Base-by-base conservation (phyloP, 805 yeast species). In the Ogataea methylovora region DNA sequence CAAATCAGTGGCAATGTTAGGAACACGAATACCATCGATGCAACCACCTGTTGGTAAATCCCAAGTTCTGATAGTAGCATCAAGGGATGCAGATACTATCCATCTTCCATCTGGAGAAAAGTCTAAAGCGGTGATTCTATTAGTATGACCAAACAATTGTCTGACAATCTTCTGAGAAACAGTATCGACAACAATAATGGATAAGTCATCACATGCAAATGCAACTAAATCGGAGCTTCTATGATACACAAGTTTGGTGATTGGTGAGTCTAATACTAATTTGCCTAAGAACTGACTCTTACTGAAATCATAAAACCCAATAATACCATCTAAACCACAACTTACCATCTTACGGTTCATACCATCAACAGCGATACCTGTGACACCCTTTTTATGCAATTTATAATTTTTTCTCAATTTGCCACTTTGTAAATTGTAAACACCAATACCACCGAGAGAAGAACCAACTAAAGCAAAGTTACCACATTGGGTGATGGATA, bases 11-110 rank as follows among this genome's bases (percentile, higher is more conserved):
- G 82, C 94, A n/a, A 87, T 88, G 45, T 69, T 75, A 2, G 81
- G 76, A 18, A 92, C 69, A 34, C 65, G 62, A 13, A 90, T 78
- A 42, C 96, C 97, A 61, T 92, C 98, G 37, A 92, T 86, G 58
- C 97, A 90, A 1, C 88, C 85, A 32, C 98, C 97, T 2, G 96
- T 83, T 27, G 97, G 97, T 39, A 92, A 71, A 56, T 92, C 97
- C 97, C 97, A 92, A 1, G 96, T 86, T 50, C 98, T 74, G 32
- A 92, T 67, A 0, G 97, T 87, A 2, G 84, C 70, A 54, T 92
- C 99, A 40, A 87, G 65, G 1, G 87, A 71, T 2, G 84, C 78
- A 17, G 92, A 76, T 8, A 92, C 78, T 24, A 92, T 63, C 97
- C 97, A 92, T 55, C 97, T 76, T 24, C 97, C 97, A 55, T 88